Base-by-base conservation (phyloP, 2,329 filamentous ascomycete genomes). In the Beauveria brongniartii region DNA sequence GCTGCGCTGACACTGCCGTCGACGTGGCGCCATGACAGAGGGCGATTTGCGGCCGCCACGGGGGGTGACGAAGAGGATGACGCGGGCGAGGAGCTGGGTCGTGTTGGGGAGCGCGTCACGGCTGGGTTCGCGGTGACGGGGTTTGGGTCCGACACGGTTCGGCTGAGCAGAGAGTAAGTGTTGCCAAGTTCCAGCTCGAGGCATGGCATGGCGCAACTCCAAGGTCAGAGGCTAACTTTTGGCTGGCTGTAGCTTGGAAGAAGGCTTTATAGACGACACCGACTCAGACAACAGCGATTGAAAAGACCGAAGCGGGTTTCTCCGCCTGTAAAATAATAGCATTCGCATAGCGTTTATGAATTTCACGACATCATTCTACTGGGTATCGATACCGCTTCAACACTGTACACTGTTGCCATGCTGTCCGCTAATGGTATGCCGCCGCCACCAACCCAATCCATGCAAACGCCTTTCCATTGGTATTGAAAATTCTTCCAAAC, bases 121-220 rank as follows among this genome's bases (percentile, higher is more conserved):
- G 68, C 22, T 69, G 70, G 51, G 65, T 67, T 18, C 67, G 66
- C 9, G 70, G 74, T 69, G 82, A 84, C 63, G 80, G 57, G 50
- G 5, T 60, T 54, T 6, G 41, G 20, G n/a, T 37, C 41, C 18
- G 48, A 78, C 53, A 75, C 80, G 48, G 78, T 83, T 66, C 80
- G 91, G 64, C 69, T 96, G 63, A 93, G 90, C 71, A 80, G 91
- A 74, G 91, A 96, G 77, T 85, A 73, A 71, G 81, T 77, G 22
- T 3, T 34, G 28, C 5, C 34, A 37, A 14, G 12, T 37, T 16
- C 34, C 5, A 16, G 14, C 34, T 37, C 16, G 34, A 37, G 34
- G 34, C 34, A 60, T 37, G n/a, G 22, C 28, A n/a, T 20, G 34
- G 26, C 43, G 7, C 40, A 53, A 55, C 3, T 24, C 7, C 22